These are phyloP conservation scores for Aspergillus hortae DNA, from an alignment of 2,329 filamentous ascomycete genomes.

Conservation along the genomic window DNA sequence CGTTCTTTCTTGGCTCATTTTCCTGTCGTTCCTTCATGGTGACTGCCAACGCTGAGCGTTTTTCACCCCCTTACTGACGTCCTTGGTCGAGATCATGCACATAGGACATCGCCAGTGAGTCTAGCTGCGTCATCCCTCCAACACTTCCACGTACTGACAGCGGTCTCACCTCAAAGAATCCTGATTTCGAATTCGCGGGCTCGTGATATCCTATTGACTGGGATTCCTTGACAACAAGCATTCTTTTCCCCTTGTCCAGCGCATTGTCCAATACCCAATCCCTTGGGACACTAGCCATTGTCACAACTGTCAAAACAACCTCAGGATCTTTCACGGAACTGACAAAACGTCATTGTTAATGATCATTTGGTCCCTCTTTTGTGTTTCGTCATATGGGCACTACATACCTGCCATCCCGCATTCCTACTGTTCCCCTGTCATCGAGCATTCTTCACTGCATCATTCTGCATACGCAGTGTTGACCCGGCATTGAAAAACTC, in stretches of 20 bases:
- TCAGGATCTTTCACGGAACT: not conserved
- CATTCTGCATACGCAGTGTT: constrained; percentile 4
- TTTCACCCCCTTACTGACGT: constrained; percentile 9
- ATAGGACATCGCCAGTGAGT: constrained; percentile 14
- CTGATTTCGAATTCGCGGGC: not conserved
- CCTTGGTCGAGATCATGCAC: constrained; percentile 13
- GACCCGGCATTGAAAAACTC: not conserved
- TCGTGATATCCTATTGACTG: not conserved
- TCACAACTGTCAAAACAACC: not conserved
- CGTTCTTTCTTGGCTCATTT: constrained; percentile 3
- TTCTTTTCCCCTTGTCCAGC: not conserved
- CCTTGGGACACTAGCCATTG: not conserved
- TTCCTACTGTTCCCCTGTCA: constrained; percentile 23
- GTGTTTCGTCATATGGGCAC: not conserved
- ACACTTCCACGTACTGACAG: too few relatives aligned
- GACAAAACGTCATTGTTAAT: constrained; percentile 2
- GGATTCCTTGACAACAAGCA: not conserved
- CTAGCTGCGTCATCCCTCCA: not conserved
- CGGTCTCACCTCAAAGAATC: not conserved
- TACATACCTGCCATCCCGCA: constrained; percentile 8
- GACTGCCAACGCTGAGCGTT: constrained; percentile 14
- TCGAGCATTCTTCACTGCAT: constrained; percentile 12
- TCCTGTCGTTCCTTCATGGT: not conserved
- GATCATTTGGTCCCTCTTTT: not conserved
- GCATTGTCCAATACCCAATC: not conserved